Evolutionary conservation across 129 eudicot genomes (phyloP), one percentile per base, ranked within the genome.

Genomic region (Flaveria sonorensis): DNA sequence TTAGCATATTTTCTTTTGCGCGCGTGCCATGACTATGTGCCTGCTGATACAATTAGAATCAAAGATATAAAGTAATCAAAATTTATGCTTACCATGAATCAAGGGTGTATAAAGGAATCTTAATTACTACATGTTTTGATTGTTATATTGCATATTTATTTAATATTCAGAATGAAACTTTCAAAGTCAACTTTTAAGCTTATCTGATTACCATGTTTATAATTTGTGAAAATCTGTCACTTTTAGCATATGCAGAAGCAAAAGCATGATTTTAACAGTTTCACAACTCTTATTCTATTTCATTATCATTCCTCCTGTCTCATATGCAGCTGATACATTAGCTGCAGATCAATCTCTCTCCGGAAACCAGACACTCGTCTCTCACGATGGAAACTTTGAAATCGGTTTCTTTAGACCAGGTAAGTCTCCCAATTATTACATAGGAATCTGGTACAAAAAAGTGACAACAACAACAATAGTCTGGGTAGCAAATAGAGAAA

Each of bases 401-500:
- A 30, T 85, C 39, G 89, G 89, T 7, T 87, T 87, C 76, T 87
- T 84, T 79, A 45, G 80, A 6, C 83, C 65, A 23, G 65, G 65
- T 59, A 21, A 21, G 36, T 59, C 85, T 72, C 48, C 81, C 64
- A 83, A 78, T 23, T 83, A 74, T 70, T 88, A 85, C 74, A 42
- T 88, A 56, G 89, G 92, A 10, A 88, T 83, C 23, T 83, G 89
- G 92, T 85, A 85, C 40, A 74, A 83, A 10, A 77, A 74, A 7
- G 53, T 77, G 40, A 64, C 30, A 11, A 3, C 1, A 2, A 20
- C 15, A 50, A 80, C 92, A 2, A 13, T 77, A 63, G 82, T 85
- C 0, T 85, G 92, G 92, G 92, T 88, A 57, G 87, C 87, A 23
- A 88, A 88, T 65, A 86, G 93, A 70, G 79, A 81, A 0, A 69